Evolutionary conservation across 106 monocot genomes (phyloP), one percentile per base, ranked within the genome.

Genomic region (Hemerocallis citrina): DNA sequence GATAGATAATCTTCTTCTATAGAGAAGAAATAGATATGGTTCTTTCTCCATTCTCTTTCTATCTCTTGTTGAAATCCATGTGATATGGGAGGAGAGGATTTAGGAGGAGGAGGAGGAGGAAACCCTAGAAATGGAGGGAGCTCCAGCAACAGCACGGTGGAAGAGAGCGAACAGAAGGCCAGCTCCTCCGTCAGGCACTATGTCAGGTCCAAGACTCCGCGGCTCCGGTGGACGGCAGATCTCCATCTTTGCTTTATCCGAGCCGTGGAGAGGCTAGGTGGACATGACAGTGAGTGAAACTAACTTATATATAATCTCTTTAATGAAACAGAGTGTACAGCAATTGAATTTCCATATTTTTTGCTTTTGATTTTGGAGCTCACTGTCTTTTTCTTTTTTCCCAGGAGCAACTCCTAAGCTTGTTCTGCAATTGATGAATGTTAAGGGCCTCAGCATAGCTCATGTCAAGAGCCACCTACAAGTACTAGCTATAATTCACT

Each of bases 391-490:
- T 24, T 34, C 12, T 66, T n/a, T 7, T 3, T n/a, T 15, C 45
- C 31, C 59, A 90, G 90, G 70, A 51, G 90, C 90, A 4, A 90
- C 90, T 3, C 90, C 90, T 10, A 90, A 90, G 75, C 70, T 81
- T 15, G 82, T 90, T 34, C 82, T 90, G 5, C 90, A 90, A 15
- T 42, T 82, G 68, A 90, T 90, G 90, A 82, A 85, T 57, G 79
- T 85, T 10, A 76, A 63, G 24, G 90, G 79, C 12, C 76, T 90
- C 5, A 77, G 71, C 71, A 90, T 90, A 32, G 75, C 85, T 38
- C 90, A 90, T 66, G 90, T 90, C 66, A 90, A 90, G 68, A 90
- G 90, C 25, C 90, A 90, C 62, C 59, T 90, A 17, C 90, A 90
- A 55, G 90, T 82, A 64, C 22, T 40, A 40, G 11, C 15, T 13